Base-by-base conservation (phyloP, 768 basidiomycete genomes). In the Suillus weaverae region DNA sequence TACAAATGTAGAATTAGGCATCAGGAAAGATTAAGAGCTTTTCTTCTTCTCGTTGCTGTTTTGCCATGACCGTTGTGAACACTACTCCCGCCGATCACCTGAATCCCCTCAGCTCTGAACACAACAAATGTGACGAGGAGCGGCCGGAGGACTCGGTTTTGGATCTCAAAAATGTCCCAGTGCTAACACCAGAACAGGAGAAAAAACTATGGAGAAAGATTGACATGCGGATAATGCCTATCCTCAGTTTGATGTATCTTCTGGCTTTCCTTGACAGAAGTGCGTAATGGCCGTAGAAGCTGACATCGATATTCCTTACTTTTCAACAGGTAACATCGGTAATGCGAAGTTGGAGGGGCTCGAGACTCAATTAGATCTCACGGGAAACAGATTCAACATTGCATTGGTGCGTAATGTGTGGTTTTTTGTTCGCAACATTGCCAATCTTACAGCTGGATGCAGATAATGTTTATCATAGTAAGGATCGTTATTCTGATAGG, bases 381-480 rank as follows among this genome's bases (percentile, higher is more conserved):
- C 76, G 0, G 83, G 85, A 18, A 84, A 86, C 70, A 76, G 84
- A 68, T 91, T 86, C 68, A 89, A 89, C 64, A 84, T 87, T 44
- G 86, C 86, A 1, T 70, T 89, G 71, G 88, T 88, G 60, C 32
- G 78, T 71, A 9, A 85, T 86, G 62, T 20, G 76, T 70, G 6
- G 26, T 33, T 32, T 33, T 26, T 20, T 41, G 14, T 26, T 18
- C 5, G 14, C 36, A n/a, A 9, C n/a, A 30, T 59, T 41, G 4
- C 1, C 26, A 32, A 35, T 63, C 43, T 36, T 57, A 30, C 41
- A 5, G 32, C 16, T 33, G 33, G 35, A 32, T 14, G 13, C 62
- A 89, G 87, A 88, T 86, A 0, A 85, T 89, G 84, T 89, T 82
- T 68, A 88, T 88, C 69, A 83, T 89, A 60, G 87, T 88, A 68